Base-by-base conservation (phyloP, 768 basidiomycete species). In the Lentinula sp. region DNA sequence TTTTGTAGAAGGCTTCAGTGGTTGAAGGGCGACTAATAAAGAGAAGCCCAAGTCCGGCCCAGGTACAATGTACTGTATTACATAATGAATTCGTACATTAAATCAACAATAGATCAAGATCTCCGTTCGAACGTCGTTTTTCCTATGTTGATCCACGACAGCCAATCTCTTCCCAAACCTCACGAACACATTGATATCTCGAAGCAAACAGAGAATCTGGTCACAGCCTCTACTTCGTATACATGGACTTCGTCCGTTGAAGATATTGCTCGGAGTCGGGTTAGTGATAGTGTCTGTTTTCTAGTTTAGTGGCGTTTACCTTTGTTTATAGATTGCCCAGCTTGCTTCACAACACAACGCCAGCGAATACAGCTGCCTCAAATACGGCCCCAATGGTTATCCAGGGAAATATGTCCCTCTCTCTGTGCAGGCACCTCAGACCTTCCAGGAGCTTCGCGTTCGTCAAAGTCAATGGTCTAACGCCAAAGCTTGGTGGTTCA, bases 341-440 rank as follows among this genome's bases (percentile, higher is more conserved):
- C 74, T 92, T 16, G 88, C 88, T 2, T 90, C 88, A 6, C 89
- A 91, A 65, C 87, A 91, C 72, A 90, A 91, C 65, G 57, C 68
- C 60, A 88, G 86, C 73, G 83, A 87, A 49, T 91, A 92, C 70
- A 88, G 82, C 66, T 79, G 81, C 58, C 70, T 84, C 28, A 90
- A 91, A 71, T 86, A 83, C 61, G 91, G 90, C 5, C 63, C 67
- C 32, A 63, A 69, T 85, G 90, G 88, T 48, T 80, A 76, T 28
- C 85, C 88, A 0, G 61, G 78, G 9, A 65, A 67, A 37, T 93
- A 93, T 65, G 67, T 79, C 0, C 90, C 90, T 0, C 71, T 91
- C 23, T 87, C 87, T 20, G 59, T 88, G 16, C 80, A 84, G 61
- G 72, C 81, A 33, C 90, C 91, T 4, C 79, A 83, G 13, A 79